These are phyloP conservation scores for Microdochium trichocladiopsis DNA, from an alignment of 2,329 filamentous ascomycete species.

Conservation along the genomic window DNA sequence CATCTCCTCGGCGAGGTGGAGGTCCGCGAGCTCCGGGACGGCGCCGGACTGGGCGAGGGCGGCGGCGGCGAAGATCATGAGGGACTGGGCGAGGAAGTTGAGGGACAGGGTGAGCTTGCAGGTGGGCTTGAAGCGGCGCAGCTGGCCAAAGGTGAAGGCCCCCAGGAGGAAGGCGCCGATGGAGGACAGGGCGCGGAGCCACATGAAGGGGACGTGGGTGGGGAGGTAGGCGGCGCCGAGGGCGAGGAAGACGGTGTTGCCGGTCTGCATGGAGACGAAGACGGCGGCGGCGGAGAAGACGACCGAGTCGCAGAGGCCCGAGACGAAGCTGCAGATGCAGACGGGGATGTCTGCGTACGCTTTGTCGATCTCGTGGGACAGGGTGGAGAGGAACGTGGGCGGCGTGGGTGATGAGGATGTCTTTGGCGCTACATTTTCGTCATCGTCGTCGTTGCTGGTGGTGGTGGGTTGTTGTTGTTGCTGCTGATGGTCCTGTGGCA, in stretches of 20 bases:
- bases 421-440: background rate
- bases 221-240: slow-evolving; percentile 49
- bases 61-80: slow-evolving; percentile 44
- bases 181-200: slow-evolving; percentile 45
- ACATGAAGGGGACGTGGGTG: slow-evolving; percentile 39
- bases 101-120: slow-evolving; percentile 33
- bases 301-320: slow-evolving; percentile 30
- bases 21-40: slow-evolving; percentile 32
- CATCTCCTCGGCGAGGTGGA: slow-evolving; percentile 7
- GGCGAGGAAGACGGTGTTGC: slow-evolving; percentile 57
- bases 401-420: background rate
- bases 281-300: slow-evolving; percentile 30
- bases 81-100: slow-evolving; percentile 44
- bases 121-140: slow-evolving; percentile 24
- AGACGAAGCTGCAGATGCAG: slow-evolving; percentile 29
- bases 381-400: background rate
- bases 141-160: slow-evolving; percentile 36
- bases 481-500: background rate
- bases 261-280: slow-evolving; percentile 37
- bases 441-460: background rate
- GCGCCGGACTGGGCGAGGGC: slow-evolving; percentile 38
- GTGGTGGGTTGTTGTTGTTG: background rate
- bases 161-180: slow-evolving; percentile 46
- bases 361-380: slow-evolving; percentile 4
- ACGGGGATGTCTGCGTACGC: slow-evolving; percentile 24